Evolutionary conservation across 1,139 yeast species (phyloP), one percentile per base, ranked within the genome.

Genomic region (Taiozyma sp.): DNA sequence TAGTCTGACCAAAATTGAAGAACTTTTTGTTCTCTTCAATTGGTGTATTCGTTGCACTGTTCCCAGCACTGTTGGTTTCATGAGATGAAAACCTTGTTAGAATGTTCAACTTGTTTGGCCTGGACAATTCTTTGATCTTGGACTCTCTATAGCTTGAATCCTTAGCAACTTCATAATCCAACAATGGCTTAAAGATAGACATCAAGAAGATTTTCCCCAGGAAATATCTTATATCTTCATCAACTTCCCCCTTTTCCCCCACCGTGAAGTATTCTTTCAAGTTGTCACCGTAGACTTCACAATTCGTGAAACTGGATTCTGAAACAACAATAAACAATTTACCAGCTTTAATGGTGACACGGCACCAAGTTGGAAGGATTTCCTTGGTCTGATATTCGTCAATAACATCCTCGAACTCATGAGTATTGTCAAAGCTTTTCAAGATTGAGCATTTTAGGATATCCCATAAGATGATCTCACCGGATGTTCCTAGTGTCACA

Each of bases 351-450:
- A 90, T 85, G 41, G 89, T 84, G 1, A 89, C 96, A 32, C 86
- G 87, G 69, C 97, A 92, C 98, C 98, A 93, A 63, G 84, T 86
- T 28, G 88, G 84, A 45, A 90, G 72, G 1, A 91, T 80, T 57
- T 88, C 96, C 43, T 75, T 71, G 0, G 95, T 82, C 63, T 88
- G 92, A 56, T 78, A 71, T 55, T 78, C 73, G 44, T 79, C 78
- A 39, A 86, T 84, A 3, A 88, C 71, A 8, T 76, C 78, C 60
- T 91, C 96, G 72, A 92, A 81, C n/a, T 48, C 54, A 38, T 52
- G 46, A 19, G 48, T 48, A 2, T 50, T 38, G 8, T 63, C 57
- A 51, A 74, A 81, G 3, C 76, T 70, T 51, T 80, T 72, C 16
- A 82, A 59, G 45, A 76, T 76, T 47, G 73, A 71, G 58, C 96